phyloP scores from a whole-genome alignment of 805 yeast species.

The Sugiyamaella qingdaonensis region DNA sequence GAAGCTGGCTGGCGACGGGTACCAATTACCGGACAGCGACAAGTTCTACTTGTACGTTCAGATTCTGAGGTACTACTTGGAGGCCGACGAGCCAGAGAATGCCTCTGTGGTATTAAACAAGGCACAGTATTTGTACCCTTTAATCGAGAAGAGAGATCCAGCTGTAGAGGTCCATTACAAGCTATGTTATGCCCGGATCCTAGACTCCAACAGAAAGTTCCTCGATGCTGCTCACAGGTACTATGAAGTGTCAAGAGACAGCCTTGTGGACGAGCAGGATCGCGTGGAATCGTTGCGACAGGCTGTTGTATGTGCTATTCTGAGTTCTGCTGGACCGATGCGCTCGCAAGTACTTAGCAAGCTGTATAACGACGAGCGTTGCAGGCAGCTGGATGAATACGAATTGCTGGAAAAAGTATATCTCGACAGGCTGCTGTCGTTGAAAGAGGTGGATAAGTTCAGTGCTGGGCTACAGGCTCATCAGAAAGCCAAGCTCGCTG shows the following conservation, averaged over 20 bases:
- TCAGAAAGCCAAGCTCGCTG: conserved; percentile 20
- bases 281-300: conserved; percentile 24
- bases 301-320: conserved; percentile 28
- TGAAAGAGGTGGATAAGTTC: conserved; percentile 24
- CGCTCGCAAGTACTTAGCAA: conserved; percentile 26
- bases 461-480: conserved; percentile 19
- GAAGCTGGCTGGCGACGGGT: conserved; percentile 19
- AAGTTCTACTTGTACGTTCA: conserved; percentile 24
- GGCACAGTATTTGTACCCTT: conserved; percentile 25
- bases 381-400: conserved; percentile 14
- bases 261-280: conserved; percentile 26
- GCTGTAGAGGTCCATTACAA: conserved; percentile 24
- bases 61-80: conserved; percentile 27
- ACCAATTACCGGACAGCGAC: conserved; percentile 21
- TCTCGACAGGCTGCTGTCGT: conserved; percentile 25
- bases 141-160: conserved; percentile 13
- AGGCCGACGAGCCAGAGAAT: conserved; percentile 25
- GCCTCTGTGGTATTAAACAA: conserved; percentile 27
- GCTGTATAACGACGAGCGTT: conserved; percentile 29
- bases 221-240: conserved; percentile 31
- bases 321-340: conserved; percentile 33
- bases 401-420: conserved; percentile 27
- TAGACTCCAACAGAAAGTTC: conserved; percentile 28
- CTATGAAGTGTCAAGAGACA: conserved; percentile 26
- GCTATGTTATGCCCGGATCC: conserved; percentile 31